Base-by-base conservation (phyloP, 129 eudicot genomes). In the Centrapalus pauciflorus region DNA sequence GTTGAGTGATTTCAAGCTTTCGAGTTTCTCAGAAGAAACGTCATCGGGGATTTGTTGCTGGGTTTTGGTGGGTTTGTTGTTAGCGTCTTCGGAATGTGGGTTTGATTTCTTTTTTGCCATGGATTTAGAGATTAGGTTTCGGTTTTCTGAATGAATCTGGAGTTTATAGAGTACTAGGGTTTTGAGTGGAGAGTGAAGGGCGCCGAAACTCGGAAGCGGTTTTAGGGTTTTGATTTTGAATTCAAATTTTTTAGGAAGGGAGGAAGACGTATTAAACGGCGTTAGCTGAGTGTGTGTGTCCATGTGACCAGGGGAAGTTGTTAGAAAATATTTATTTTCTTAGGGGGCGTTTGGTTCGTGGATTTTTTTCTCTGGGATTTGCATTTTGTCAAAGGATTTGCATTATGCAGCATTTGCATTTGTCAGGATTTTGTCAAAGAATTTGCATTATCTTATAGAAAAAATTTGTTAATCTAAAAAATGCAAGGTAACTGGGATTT, bases 31-130 rank as follows among this genome's bases (percentile, higher is more conserved):
- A 10, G 83, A 54, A 16, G 74, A 66, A 16, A 74, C 67, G 0
- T 76, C 85, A 0, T 77, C 84, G 13, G 52, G 54, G 51, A 14
- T 17, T 21, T 66, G 14, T 16, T 12, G 72, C 26, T 16, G 72
- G 5, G 12, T 41, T 48, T 48, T 45, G 23, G 24, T 43, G 55
- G 64, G 76, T 54, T 16, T 41, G 72, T 5, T 75, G 24, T n/a
- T n/a, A n/a, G n/a, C n/a, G n/a, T 65, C 54, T 5, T 76, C 75
- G 21, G 79, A 76, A 32, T 67, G 69, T 41, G 76, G 80, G 60
- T 59, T 71, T 12, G 62, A 6, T 70, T 93, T 93, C 82, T 84
- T 93, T 77, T 84, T 93, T 40, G 96, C 96, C 98, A 92, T 92
- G 48, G 83, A 55, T 59, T 60, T 96, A 92, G 88, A 40, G 83